A percentile compares a stretch with the other conserved stretches of the same genome.
phyloP scores from a whole-genome alignment of 176 grass and related monocot genomes.

The Zoysia japonica region DNA sequence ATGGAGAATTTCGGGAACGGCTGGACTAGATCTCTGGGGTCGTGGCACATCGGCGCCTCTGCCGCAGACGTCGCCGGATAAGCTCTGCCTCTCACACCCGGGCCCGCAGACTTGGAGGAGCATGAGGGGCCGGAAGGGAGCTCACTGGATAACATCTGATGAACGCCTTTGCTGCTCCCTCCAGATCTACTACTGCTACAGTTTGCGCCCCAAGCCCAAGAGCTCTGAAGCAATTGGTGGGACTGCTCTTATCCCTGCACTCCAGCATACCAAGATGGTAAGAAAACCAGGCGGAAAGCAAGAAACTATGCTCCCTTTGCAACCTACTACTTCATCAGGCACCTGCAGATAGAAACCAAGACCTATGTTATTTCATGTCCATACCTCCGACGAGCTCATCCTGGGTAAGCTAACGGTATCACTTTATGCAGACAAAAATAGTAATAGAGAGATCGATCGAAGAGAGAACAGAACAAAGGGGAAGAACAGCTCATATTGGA shows the following conservation, averaged over 20 bases:
- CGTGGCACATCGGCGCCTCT: slow-evolving; percentile 28
- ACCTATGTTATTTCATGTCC: slow-evolving; percentile 87
- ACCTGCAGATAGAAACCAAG: slow-evolving; percentile 51
- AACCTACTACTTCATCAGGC: slow-evolving; percentile 37
- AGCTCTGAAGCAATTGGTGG: slow-evolving; percentile 66
- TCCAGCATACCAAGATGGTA: slow-evolving; percentile 79
- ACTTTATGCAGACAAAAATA: slow-evolving; percentile 77
- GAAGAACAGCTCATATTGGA: not conserved
- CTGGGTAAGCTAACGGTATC: slow-evolving; percentile 42
- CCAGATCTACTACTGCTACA: slow-evolving; percentile 51
- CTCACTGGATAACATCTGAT: slow-evolving; percentile 93
- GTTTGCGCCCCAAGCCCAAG: slow-evolving; percentile 62
- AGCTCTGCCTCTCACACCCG: slow-evolving; percentile 30
- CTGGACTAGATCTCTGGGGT: slow-evolving; percentile 57
- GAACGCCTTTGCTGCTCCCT: slow-evolving; percentile 56
- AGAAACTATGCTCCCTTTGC: slow-evolving; percentile 34
- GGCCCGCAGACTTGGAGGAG: slow-evolving; percentile 57
- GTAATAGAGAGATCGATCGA: slow-evolving; percentile 27
- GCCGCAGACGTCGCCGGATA: slow-evolving; percentile 43
- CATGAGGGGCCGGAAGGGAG: slow-evolving; percentile 64
- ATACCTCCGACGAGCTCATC: slow-evolving; percentile 32
- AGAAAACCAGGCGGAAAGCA: slow-evolving; percentile 54
- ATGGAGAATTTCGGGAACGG: slow-evolving; percentile 80
- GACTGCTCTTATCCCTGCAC: slow-evolving; percentile 68
- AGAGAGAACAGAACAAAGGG: slow-evolving; percentile 5